Evolutionary conservation across 768 basidiomycete genomes (phyloP).

Genomic region (Lanmaoa rubissima): DNA sequence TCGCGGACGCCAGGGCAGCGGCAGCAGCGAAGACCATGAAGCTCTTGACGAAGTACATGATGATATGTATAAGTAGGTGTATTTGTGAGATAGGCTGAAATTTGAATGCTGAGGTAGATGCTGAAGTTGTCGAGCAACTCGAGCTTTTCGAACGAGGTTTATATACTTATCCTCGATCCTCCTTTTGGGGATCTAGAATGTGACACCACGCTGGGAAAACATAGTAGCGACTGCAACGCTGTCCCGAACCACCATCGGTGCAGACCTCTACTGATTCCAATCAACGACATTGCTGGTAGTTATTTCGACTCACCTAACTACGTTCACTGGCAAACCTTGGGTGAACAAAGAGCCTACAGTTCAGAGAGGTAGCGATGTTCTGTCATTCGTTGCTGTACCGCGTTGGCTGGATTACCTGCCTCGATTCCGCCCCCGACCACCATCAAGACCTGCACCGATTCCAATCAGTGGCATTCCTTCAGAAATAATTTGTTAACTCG

Average conservation of each 20-base stretch:
- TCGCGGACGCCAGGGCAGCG: not conserved
- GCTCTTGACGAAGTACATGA: not conserved
- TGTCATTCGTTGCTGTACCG: no score
- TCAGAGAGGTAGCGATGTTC: not conserved
- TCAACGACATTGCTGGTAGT: not conserved
- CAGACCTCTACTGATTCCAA: no score
- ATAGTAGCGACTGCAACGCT: no score
- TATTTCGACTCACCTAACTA: not conserved
- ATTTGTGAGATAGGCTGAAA: not conserved
- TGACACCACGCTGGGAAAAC: not conserved
- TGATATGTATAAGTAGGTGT: not conserved
- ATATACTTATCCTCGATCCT: not conserved
- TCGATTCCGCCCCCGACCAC: not conserved
- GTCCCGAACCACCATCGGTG: not conserved
- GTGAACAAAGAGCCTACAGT: not conserved
- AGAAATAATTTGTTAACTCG: no score
- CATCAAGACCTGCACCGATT: not conserved
- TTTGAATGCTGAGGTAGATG: not conserved
- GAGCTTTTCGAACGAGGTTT: not conserved
- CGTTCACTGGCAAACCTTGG: not conserved
- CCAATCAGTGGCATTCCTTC: not conserved
- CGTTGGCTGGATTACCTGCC: no score
- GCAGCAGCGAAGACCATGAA: not conserved
- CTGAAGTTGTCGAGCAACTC: not conserved
- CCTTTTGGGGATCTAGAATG: not conserved